These are phyloP conservation scores for Centella asiatica DNA, from an alignment of 129 eudicot genomes.

Conservation along the genomic window DNA sequence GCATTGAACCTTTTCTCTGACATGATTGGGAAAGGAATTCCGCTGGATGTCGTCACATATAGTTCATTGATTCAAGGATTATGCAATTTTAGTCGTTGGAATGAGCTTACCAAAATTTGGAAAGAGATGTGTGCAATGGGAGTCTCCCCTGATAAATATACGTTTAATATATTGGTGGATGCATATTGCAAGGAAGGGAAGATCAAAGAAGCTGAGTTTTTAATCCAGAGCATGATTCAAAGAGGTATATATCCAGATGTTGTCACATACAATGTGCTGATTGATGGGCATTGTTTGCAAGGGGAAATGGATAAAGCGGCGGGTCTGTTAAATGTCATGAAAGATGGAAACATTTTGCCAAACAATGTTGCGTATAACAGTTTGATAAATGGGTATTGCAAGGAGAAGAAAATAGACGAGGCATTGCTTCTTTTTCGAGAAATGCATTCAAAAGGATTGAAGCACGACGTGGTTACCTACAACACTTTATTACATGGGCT, in stretches of 20 bases:
- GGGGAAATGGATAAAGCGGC: constrained; percentile 10
- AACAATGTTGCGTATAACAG: constrained; percentile 1
- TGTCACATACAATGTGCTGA: constrained; percentile 4
- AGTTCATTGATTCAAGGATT: constrained; percentile 4
- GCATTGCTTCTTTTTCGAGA: constrained; percentile 8
- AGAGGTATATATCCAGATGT: constrained; percentile 13
- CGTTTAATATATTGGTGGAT: constrained; percentile 1
- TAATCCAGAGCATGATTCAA: background rate
- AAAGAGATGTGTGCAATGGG: background rate
- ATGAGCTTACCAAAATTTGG: background rate
- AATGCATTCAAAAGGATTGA: constrained; percentile 11
- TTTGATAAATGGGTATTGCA: constrained; percentile 17
- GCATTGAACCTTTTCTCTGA: background rate
- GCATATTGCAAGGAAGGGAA: constrained; percentile 4
- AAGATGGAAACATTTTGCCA: background rate
- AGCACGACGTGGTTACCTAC: constrained; percentile 7
- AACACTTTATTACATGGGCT: constrained; percentile 1
- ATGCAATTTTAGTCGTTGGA: constrained; percentile 5
- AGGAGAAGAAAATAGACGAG: background rate
- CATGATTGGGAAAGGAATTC: background rate
- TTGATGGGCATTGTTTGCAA: constrained; percentile 12
- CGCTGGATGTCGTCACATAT: background rate
- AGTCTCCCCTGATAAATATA: background rate
- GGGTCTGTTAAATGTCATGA: background rate
- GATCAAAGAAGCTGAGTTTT: background rate